Conservation (phyloP, 2,329 filamentous ascomycete genomes). For the Phyllosticta citrichinensis region DNA sequence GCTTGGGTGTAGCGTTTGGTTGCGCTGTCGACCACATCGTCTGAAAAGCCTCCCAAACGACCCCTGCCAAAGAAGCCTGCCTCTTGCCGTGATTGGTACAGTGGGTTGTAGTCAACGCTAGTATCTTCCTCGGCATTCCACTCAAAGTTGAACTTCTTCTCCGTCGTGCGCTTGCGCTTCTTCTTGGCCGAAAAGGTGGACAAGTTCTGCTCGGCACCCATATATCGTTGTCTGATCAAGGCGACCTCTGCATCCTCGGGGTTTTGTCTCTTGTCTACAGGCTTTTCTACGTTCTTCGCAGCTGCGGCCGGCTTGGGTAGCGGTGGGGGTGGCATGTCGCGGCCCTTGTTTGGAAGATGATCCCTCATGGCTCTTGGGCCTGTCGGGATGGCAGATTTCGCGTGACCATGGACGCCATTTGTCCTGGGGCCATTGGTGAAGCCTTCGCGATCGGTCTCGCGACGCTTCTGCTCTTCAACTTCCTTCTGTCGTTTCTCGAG, state of each 20-base stretch:
- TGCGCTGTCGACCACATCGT: slow-evolving; percentile 43
- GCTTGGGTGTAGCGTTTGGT: slow-evolving; percentile 53
- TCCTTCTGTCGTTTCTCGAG: slow-evolving; percentile 69
- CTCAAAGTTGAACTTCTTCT: slow-evolving; percentile 98
- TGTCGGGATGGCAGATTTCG: slow-evolving; percentile 34
- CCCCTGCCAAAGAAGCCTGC: slow-evolving; percentile 62
- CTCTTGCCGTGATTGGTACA: slow-evolving; percentile 60
- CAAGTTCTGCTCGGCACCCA: slow-evolving; percentile 79
- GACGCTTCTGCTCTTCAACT: slow-evolving; percentile 51
- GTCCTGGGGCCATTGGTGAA: background rate
- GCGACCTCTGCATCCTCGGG: slow-evolving; percentile 59
- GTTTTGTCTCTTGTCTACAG: slow-evolving; percentile 19
- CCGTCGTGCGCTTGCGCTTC: slow-evolving; percentile 83
- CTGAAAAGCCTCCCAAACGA: slow-evolving; percentile 55
- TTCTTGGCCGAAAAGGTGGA: slow-evolving; percentile 92
- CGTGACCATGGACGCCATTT: slow-evolving; percentile 11
- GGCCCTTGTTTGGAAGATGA: slow-evolving; percentile 31
- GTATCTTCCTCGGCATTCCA: slow-evolving; percentile 97
- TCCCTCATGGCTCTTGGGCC: slow-evolving; percentile 44
- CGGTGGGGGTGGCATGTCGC: slow-evolving; percentile 45
- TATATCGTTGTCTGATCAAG: slow-evolving; percentile 71
- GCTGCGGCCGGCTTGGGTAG: slow-evolving; percentile 31
- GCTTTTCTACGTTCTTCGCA: slow-evolving; percentile 15
- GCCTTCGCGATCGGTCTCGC: slow-evolving; percentile 30
- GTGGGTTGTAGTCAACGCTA: slow-evolving; percentile 68